Conservation (phyloP, 176 grass and related monocot species). For the Raddia distichophylla region DNA sequence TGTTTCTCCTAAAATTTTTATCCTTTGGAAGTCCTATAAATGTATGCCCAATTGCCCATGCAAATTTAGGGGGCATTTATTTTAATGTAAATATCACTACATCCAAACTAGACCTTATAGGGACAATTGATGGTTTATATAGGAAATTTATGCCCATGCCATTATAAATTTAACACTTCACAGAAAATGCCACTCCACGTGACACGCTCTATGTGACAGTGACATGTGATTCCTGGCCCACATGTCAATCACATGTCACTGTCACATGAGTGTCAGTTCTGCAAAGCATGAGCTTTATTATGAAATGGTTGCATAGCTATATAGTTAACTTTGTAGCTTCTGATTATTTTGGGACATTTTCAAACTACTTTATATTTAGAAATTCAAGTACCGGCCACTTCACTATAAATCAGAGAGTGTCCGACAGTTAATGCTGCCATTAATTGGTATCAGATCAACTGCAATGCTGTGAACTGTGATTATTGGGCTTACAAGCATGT, state of each 20-base stretch:
- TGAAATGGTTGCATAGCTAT: no score
- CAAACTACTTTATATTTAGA: not conserved
- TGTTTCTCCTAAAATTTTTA: constrained; percentile 21
- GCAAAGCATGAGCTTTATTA: no score
- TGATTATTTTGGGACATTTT: no score
- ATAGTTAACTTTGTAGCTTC: no score
- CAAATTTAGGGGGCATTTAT: not conserved
- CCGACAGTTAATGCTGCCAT: not conserved
- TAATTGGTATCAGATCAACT: not conserved
- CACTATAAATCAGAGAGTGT: not conserved
- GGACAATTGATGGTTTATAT: not conserved
- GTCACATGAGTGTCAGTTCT: no score
- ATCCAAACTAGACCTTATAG: constrained; percentile 25
- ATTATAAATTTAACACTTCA: no score
- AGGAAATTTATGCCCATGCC: no score
- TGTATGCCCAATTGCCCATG: constrained; percentile 21
- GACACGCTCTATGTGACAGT: no score
- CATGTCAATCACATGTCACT: no score
- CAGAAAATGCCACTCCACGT: no score
- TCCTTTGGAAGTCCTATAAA: constrained; percentile 20
- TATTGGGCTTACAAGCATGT: constrained; percentile 13
- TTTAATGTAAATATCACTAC: not conserved
- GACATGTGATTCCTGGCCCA: no score
- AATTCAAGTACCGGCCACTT: not conserved
- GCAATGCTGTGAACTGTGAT: not conserved